Conservation (phyloP, 1,284 basidiomycete species). For the Melampsora abietis-canadensis region DNA sequence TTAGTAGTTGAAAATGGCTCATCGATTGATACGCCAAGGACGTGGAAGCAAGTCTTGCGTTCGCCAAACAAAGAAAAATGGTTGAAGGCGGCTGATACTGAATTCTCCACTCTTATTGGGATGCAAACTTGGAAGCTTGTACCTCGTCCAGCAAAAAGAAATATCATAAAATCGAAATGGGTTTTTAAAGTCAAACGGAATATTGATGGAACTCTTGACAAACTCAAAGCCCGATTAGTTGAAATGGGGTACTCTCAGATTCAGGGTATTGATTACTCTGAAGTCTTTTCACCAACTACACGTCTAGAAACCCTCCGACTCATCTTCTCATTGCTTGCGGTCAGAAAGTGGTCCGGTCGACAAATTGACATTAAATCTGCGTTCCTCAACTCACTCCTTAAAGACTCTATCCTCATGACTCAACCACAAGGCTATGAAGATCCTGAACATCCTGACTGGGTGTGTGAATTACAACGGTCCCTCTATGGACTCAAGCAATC, state of each 20-base stretch:
- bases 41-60: background rate
- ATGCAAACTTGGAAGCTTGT: constrained; percentile 4
- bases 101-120: background rate
- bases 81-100: constrained; percentile 1
- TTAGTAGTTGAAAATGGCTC: too few relatives aligned
- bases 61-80: background rate
- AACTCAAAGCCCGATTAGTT: constrained; percentile 1
- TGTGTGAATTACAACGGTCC: background rate
- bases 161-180: constrained; percentile 25
- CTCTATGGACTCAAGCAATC: constrained; percentile 39
- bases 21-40: too few relatives aligned
- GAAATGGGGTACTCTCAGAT: constrained; percentile 43
- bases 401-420: constrained; percentile 24
- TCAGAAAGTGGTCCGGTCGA: constrained; percentile 6
- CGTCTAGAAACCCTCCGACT: background rate
- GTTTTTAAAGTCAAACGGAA: constrained; percentile 15
- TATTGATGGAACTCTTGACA: background rate
- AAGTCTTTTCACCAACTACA: constrained; percentile 41
- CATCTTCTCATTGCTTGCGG: constrained; percentile 12
- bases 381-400: constrained; percentile 24
- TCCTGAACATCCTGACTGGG: constrained; percentile 5
- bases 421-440: constrained; percentile 20
- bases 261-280: constrained; percentile 42
- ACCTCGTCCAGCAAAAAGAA: background rate
- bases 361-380: constrained; percentile 33